Evolutionary conservation across 1,284 basidiomycete genomes (phyloP).

Genomic region (Apiotrichum brassicae): DNA sequence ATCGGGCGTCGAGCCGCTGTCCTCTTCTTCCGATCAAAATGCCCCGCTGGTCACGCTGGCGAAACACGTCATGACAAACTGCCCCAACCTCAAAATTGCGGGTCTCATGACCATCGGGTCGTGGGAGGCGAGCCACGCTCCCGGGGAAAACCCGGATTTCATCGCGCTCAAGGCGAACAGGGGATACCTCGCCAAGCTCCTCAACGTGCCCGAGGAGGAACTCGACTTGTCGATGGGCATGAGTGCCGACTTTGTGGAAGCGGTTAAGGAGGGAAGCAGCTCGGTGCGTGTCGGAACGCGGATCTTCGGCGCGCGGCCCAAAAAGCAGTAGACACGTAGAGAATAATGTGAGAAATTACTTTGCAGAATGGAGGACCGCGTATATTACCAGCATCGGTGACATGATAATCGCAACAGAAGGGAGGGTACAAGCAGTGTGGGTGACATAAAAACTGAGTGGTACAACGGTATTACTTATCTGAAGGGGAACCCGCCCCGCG

Average conservation of each 20-base stretch:
- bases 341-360: no score
- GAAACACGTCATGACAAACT: slow-evolving; percentile 61
- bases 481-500: slow-evolving; percentile 45
- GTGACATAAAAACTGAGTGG: no score
- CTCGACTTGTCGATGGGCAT: slow-evolving; percentile 94
- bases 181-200: slow-evolving; percentile 52
- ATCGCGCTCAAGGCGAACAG: slow-evolving; percentile 61
- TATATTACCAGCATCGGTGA: no score
- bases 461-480: slow-evolving; percentile 5
- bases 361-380: no score
- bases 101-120: slow-evolving; percentile 98
- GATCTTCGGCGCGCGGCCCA: slow-evolving; percentile 72
- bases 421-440: no score
- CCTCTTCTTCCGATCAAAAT: slow-evolving; percentile 24
- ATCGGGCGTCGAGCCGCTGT: slow-evolving; percentile 69
- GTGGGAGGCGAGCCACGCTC: slow-evolving; percentile 59
- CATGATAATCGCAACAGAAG: no score
- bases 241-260: slow-evolving; percentile 89
- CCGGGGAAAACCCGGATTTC: slow-evolving; percentile 77
- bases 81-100: slow-evolving; percentile 66
- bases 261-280: slow-evolving; percentile 73
- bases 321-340: slow-evolving; percentile 51
- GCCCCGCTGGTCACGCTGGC: slow-evolving; percentile 62
- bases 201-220: slow-evolving; percentile 49
- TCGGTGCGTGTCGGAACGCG: slow-evolving; percentile 87